These are phyloP conservation scores for Pleoardoris graminearum DNA, from an alignment of 2,329 filamentous ascomycete genomes.

Conservation along the genomic window DNA sequence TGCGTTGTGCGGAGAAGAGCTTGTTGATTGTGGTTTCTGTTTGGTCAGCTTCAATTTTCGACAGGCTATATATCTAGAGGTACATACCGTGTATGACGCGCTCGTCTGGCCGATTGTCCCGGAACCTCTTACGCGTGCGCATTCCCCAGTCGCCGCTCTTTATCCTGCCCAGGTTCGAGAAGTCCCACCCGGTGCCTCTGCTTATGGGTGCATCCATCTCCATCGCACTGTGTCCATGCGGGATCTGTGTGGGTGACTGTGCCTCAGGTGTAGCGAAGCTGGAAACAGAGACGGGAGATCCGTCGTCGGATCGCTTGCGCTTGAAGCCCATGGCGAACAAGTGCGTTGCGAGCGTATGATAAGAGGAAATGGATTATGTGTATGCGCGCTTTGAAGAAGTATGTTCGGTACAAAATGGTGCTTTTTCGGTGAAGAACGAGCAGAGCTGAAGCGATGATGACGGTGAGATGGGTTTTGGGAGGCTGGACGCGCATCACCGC, in stretches of 20 bases:
- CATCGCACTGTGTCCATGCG: constrained; percentile 28
- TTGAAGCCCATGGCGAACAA: constrained; percentile 57
- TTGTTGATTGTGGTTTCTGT: constrained; percentile 51
- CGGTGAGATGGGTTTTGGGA: background rate
- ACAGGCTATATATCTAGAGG: too few species aligned
- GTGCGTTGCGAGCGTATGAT: background rate
- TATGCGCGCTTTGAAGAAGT: background rate
- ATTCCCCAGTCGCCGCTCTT: constrained; percentile 52
- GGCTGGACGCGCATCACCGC: constrained; percentile 6
- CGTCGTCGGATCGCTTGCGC: constrained; percentile 58
- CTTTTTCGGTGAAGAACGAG: background rate
- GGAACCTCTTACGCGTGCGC: constrained; percentile 62
- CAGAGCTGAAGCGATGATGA: constrained; percentile 5
- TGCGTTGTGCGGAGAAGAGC: constrained; percentile 51
- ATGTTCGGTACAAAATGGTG: background rate
- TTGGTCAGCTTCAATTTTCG: background rate
- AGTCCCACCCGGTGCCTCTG: constrained; percentile 29
- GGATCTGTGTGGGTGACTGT: constrained; percentile 31
- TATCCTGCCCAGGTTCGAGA: constrained; percentile 28
- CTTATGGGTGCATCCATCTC: constrained; percentile 25
- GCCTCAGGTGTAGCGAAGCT: constrained; percentile 40
- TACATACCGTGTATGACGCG: constrained; percentile 57
- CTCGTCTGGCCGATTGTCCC: constrained; percentile 62
- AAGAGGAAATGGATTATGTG: background rate
- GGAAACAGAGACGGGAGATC: constrained; percentile 51